Percentiles rank a stretch among this genome's conserved stretches.
Evolutionary conservation across 2,329 filamentous ascomycete genomes (phyloP).

Genomic region (Cercospora sojina): DNA sequence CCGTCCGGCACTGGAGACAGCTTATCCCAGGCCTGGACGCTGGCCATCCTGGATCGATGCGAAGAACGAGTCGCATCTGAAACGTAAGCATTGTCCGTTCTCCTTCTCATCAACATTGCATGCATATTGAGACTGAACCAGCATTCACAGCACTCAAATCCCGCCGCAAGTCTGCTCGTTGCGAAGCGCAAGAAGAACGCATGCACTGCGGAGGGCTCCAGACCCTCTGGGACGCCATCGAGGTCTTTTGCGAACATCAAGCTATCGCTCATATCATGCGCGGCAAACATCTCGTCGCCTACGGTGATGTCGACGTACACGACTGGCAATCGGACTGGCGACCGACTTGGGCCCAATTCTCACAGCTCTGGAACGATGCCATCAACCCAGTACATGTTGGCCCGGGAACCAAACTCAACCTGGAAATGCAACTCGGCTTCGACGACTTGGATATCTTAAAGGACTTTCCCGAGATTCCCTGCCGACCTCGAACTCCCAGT

Average conservation of each 20-base stretch:
- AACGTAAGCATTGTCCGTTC: slow-evolving; percentile 4
- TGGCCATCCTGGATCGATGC: slow-evolving; percentile 26
- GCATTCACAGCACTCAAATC: slow-evolving; percentile 21
- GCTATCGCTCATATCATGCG: slow-evolving; percentile 17
- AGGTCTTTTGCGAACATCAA: slow-evolving; percentile 13
- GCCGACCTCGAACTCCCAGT: slow-evolving; percentile 5
- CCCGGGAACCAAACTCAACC: slow-evolving; percentile 15
- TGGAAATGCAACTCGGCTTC: slow-evolving; percentile 16
- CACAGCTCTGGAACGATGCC: slow-evolving; percentile 22
- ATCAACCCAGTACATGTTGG: slow-evolving; percentile 16
- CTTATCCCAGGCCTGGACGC: slow-evolving; percentile 20
- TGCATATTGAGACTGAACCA: neutral
- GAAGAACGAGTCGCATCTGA: slow-evolving; percentile 27
- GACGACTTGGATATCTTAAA: slow-evolving; percentile 11
- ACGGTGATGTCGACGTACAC: slow-evolving; percentile 20
- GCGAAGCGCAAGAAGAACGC: slow-evolving; percentile 22
- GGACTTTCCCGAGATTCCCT: slow-evolving; percentile 1
- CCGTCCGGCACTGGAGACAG: slow-evolving; percentile 21
- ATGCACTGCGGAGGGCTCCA: slow-evolving; percentile 24
- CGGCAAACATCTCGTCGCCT: slow-evolving; percentile 17
- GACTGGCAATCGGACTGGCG: slow-evolving; percentile 23
- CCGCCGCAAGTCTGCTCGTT: slow-evolving; percentile 15
- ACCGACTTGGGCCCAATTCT: slow-evolving; percentile 21
- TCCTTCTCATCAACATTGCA: neutral
- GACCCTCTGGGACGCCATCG: slow-evolving; percentile 23